Base-by-base conservation (phyloP, 2,329 filamentous ascomycete species). In the Xylaria sp. region DNA sequence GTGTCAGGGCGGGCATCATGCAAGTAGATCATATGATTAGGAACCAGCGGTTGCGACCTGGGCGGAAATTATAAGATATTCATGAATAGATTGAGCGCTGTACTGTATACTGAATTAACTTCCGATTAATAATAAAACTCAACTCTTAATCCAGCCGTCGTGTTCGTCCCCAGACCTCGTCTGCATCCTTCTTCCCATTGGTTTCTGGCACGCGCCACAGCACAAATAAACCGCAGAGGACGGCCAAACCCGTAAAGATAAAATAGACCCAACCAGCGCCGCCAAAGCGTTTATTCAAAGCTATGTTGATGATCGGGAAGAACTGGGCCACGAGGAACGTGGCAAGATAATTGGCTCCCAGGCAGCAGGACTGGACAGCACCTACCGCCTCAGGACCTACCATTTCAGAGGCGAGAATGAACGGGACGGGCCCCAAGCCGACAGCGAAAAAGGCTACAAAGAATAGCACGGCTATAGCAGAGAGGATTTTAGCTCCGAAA, bases 321-420 rank as follows among this genome's bases (percentile, higher is more conserved):
- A 97, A 97, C 75, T 97, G 94, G 0, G 95, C 94, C 2, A 99
- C 94, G 25, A 97, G 74, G 76, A 97, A 98, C 0, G 95, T 98
- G 0, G 94, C 92, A 30, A 93, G 85, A 85, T 97, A 98, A 79
- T 96, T 98, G 15, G 93, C 91, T 1, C 89, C 93, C 28, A 98
- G 81, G 0, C 91, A 92, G 87, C 94, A 97, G 66, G 91, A 94
- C 79, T 99, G 96, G 0, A 93, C 92, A 0, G 95, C 93, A 1
- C 95, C 94, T 0, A 97, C 94, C 0, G 95, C 96, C 77, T 97
- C 93, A 13, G 93, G 90, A 0, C 90, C 92, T 0, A 98, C 96
- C 2, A 98, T 87, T 80, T 98, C 96, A 1, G 93, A 94, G 0
- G 94, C 91, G 55, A 99, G 86, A 72, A 98, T 97, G 79, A 98